Base-by-base conservation (phyloP, 768 basidiomycete species). In the Paxillus ammoniavirescens region DNA sequence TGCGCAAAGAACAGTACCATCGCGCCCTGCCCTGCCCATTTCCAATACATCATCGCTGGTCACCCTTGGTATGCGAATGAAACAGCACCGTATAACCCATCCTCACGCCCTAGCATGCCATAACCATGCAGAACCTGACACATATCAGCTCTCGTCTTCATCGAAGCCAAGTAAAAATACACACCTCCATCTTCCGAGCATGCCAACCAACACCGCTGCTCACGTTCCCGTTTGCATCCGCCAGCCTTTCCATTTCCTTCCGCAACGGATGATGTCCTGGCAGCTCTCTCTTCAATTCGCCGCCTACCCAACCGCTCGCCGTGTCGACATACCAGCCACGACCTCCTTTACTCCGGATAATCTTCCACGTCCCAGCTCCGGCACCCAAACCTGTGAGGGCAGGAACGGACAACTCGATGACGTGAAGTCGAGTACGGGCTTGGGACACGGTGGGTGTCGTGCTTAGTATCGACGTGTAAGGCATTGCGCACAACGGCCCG, bases 311-410 rank as follows among this genome's bases (percentile, higher is more conserved):
- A 3, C 87, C 89, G 55, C 84, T 86, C 21, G 90, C 89, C 0
- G 87, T 82, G 68, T 98, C 90, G 47, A 95, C 92, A 64, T 93
- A 97, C 94, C 95, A 98, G 4, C 93, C 94, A 21, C 96, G 74
- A 1, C 93, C 88, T 8, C 96, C 96, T 68, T 97, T 97, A 64
- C 91, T 93, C 54, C 83, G 78, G n/a, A 98, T 77, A 55, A 90
- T 87, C 49, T 87, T 81, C 96, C 96, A 99, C 30, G 88, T 74
- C 5, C 86, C 89, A 0, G 85, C 91, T 4, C 92, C 93, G 1
- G 79, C 80, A 7, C 91, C 91, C 2, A 96, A 76, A 5, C 80
- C 80, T 44, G 81, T 76, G 5, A 98, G 78, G 60, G 91, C 77
- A 18, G 80, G 75, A 14, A 83, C 80, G 30, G 88, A 84, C 15